Percentiles rank a stretch among this genome's conserved stretches.
phyloP scores from a whole-genome alignment of 192 early-diverging fungal species.

The Backusella macrospora region DNA sequence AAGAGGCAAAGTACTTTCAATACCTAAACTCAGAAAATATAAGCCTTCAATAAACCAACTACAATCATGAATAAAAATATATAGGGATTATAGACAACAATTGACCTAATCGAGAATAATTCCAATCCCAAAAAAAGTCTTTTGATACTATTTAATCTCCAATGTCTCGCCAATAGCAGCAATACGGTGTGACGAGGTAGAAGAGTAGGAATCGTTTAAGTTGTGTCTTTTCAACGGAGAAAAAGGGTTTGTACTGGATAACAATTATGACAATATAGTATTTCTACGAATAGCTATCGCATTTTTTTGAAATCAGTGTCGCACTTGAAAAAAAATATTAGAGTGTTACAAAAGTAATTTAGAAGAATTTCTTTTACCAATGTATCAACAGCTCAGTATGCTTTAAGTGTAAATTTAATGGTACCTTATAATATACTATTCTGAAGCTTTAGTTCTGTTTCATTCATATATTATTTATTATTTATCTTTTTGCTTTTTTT shows the following conservation, averaged over 20 bases:
- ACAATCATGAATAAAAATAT: slow-evolving; percentile 31
- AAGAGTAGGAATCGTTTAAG: not conserved
- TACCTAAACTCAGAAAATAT: slow-evolving; percentile 49
- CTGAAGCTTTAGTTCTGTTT: too few species aligned
- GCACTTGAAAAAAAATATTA: too few species aligned
- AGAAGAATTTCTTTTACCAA: too few species aligned
- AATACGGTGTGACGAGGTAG: slow-evolving; percentile 17
- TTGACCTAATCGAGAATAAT: slow-evolving; percentile 39
- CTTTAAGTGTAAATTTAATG: too few species aligned
- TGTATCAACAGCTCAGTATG: too few species aligned
- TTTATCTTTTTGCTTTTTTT: too few species aligned
- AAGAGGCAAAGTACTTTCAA: slow-evolving; percentile 61
- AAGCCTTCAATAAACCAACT: slow-evolving; percentile 41
- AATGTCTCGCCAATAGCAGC: not conserved
- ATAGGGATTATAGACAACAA: slow-evolving; percentile 33
- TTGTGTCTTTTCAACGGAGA: not conserved
- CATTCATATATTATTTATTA: too few species aligned
- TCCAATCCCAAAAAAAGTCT: slow-evolving; percentile 50
- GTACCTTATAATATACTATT: too few species aligned
- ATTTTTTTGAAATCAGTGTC: too few species aligned
- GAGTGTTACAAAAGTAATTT: too few species aligned
- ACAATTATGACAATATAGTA: slow-evolving; percentile 41
- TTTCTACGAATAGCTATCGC: too few species aligned
- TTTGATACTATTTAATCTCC: slow-evolving; percentile 15
- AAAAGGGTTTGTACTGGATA: slow-evolving; percentile 43